A percentile compares a stretch with the other conserved stretches of the same genome.
Conservation (phyloP, 805 yeast species). For the Teunomyces funiuensis region DNA sequence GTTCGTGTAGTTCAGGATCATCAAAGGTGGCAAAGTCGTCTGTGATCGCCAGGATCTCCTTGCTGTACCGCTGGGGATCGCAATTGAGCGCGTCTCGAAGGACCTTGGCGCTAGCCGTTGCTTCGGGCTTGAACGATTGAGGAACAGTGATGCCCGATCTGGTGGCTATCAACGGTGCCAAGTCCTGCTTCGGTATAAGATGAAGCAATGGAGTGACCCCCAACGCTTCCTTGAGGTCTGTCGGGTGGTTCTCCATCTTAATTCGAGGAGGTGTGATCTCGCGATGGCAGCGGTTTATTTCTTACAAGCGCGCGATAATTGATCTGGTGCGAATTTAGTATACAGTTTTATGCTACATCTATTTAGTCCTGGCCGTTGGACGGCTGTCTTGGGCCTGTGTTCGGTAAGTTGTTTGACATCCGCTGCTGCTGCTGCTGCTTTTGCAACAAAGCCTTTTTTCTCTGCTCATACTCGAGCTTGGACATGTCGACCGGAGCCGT, state of each 20-base stretch:
- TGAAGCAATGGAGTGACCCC: constrained; percentile 28
- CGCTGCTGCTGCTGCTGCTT: constrained; percentile 27
- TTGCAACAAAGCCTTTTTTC: constrained; percentile 35
- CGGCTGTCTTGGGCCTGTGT: constrained; percentile 3
- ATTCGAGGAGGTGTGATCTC: neutral
- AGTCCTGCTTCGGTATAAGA: constrained; percentile 27
- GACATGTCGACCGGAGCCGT: constrained; percentile 20
- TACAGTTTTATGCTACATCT: constrained; percentile 5
- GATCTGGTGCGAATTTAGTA: neutral
- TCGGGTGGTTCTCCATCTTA: constrained; percentile 11
- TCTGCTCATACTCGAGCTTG: constrained; percentile 36
- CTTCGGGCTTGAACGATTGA: neutral
- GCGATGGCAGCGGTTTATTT: neutral
- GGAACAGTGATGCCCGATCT: neutral
- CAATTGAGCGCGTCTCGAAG: constrained; percentile 22
- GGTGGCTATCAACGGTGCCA: constrained; percentile 11
- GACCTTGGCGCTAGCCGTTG: neutral
- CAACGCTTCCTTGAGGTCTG: constrained; percentile 22
- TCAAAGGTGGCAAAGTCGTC: constrained; percentile 21
- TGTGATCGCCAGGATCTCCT: constrained; percentile 2
- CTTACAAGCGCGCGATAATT: neutral
- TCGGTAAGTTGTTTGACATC: constrained; percentile 1
- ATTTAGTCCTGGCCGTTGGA: constrained; percentile 1
- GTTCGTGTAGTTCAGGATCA: constrained; percentile 26
- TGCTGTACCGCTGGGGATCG: constrained; percentile 7